Conservation (phyloP, 2,329 filamentous ascomycete species). For the Xylaria sp. region DNA sequence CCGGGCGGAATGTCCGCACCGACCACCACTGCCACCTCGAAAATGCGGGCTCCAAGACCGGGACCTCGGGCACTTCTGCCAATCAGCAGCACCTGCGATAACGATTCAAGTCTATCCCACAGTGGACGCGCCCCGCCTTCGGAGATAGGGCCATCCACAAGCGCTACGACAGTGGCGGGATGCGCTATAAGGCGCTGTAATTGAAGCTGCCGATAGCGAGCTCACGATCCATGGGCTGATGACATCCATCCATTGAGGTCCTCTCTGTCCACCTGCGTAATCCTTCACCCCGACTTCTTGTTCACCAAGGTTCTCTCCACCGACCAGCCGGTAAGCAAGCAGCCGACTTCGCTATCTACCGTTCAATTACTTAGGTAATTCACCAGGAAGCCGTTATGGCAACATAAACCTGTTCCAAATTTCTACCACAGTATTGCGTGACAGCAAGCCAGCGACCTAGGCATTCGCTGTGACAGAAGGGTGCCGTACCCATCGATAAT, state of each 20-base stretch:
- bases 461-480: too few species aligned
- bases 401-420: slow-evolving; percentile 9
- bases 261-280: background rate
- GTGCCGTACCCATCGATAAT: too few species aligned
- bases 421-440: background rate
- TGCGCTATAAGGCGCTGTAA: too few species aligned
- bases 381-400: slow-evolving; percentile 5
- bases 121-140: slow-evolving; percentile 14
- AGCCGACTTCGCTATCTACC: slow-evolving; percentile 13
- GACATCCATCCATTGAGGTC: slow-evolving; percentile 4
- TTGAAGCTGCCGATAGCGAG: slow-evolving; percentile 2
- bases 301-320: slow-evolving; percentile 5
- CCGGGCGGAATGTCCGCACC: background rate
- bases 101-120: slow-evolving; percentile 2
- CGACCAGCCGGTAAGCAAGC: slow-evolving; percentile 4
- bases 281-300: background rate
- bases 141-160: too few species aligned
- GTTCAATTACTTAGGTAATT: background rate
- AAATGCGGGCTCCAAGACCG: too few species aligned
- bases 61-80: background rate
- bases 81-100: background rate
- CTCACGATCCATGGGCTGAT: slow-evolving; percentile 26
- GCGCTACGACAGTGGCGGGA: too few species aligned
- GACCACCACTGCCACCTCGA: too few species aligned
- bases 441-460: too few species aligned